Evolutionary conservation across 2,329 filamentous ascomycete species (phyloP).

Genomic region (Conoideocrella luteorostrata): DNA sequence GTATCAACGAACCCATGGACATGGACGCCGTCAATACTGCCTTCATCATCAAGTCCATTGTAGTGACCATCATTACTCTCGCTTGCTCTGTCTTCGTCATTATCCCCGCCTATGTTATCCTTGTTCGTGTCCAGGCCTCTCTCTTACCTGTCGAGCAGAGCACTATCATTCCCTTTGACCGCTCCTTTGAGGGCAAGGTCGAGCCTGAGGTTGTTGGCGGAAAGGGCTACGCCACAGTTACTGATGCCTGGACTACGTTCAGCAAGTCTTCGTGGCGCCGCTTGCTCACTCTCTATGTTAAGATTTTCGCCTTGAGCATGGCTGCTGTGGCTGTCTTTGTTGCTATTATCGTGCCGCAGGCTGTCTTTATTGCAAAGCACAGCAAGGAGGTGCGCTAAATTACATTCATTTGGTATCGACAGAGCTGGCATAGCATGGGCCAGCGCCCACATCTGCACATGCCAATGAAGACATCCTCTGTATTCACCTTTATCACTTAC

Average conservation of each 20-base stretch:
- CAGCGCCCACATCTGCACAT: no score
- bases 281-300: slow-evolving; percentile 67
- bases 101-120: slow-evolving; percentile 69
- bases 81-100: slow-evolving; percentile 55
- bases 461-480: no score
- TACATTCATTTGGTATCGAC: neutral
- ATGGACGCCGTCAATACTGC: slow-evolving; percentile 21
- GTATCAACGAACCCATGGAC: slow-evolving; percentile 28
- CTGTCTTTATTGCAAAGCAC: slow-evolving; percentile 32
- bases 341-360: slow-evolving; percentile 44
- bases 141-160: slow-evolving; percentile 76
- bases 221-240: slow-evolving; percentile 61
- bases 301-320: slow-evolving; percentile 55
- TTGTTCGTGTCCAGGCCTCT: slow-evolving; percentile 80
- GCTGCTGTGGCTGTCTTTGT: slow-evolving; percentile 39
- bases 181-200: slow-evolving; percentile 72
- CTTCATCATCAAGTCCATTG: slow-evolving; percentile 33
- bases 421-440: neutral
- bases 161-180: slow-evolving; percentile 85
- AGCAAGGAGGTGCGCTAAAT: slow-evolving; percentile 5
- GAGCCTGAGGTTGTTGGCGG: slow-evolving; percentile 69
- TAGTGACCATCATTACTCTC: slow-evolving; percentile 40
- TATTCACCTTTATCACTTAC: no score
- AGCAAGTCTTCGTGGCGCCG: slow-evolving; percentile 65
- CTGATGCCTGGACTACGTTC: slow-evolving; percentile 76